A percentile compares a stretch with the other conserved stretches of the same genome.
phyloP scores from a whole-genome alignment of 208 protist genomes.

The Porcisia deanei region DNA sequence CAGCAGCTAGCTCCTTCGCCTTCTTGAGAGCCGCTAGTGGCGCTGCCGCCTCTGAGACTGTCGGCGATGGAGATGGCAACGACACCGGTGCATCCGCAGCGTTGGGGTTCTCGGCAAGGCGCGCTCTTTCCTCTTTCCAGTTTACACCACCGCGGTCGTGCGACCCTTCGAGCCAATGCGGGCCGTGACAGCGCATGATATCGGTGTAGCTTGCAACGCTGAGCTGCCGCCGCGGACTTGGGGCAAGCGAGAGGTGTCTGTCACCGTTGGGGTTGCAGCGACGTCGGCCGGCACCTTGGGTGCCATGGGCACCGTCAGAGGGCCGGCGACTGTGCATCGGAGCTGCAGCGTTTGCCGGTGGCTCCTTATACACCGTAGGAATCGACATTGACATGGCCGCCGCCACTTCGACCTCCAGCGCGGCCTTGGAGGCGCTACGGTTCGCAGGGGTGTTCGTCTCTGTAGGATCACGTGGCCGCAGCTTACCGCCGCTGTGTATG shows the following conservation, averaged over 20 bases:
- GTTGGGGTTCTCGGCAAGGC: neutral
- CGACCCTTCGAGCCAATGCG: neutral
- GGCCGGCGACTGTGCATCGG: neutral
- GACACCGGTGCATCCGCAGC: neutral
- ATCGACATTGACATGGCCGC: neutral
- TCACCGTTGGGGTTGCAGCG: neutral
- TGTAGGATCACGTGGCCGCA: neutral
- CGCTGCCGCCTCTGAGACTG: slow-evolving; percentile 3
- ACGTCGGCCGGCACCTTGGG: neutral
- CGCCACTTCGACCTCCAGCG: neutral
- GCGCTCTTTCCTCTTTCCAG: neutral
- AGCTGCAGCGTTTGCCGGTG: neutral
- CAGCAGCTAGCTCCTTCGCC: slow-evolving; percentile 18
- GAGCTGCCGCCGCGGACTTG: slow-evolving; percentile 4
- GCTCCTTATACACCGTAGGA: neutral
- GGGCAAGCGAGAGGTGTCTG: neutral
- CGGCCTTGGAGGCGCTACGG: neutral
- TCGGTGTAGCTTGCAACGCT: slow-evolving; percentile 28
- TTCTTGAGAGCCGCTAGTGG: slow-evolving; percentile 26
- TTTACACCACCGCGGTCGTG: neutral
- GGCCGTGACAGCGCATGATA: slow-evolving; percentile 13
- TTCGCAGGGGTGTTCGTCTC: slow-evolving; percentile 1
- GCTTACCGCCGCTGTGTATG: neutral
- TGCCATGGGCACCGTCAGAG: neutral
- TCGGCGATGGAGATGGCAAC: neutral